Percentiles rank a stretch among this genome's conserved stretches.
Evolutionary conservation across 306 rosid species (phyloP).

Genomic region (Trichosanthes truncata): DNA sequence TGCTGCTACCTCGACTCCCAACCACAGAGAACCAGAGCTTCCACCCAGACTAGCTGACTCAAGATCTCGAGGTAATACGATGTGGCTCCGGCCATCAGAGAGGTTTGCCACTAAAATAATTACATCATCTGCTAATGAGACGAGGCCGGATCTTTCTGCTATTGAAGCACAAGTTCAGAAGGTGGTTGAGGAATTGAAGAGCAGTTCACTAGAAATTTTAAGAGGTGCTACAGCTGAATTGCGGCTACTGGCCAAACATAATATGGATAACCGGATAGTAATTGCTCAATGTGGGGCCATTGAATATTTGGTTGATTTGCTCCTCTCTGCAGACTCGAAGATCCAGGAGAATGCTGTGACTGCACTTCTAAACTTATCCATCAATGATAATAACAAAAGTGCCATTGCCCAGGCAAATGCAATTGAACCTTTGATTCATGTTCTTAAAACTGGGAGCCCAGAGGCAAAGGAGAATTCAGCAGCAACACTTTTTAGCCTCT

Average conservation of each 20-base stretch:
- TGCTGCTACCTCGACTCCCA: neutral
- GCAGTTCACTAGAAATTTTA: slow-evolving; percentile 52
- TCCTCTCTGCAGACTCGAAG: slow-evolving; percentile 42
- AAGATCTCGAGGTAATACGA: slow-evolving; percentile 57
- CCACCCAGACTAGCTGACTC: slow-evolving; percentile 34
- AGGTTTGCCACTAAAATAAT: slow-evolving; percentile 61
- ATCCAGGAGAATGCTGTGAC: slow-evolving; percentile 98
- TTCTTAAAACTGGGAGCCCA: slow-evolving; percentile 84
- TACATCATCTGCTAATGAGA: slow-evolving; percentile 47
- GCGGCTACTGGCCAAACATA: slow-evolving; percentile 86
- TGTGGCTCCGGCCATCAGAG: slow-evolving; percentile 82
- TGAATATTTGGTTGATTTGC: slow-evolving; percentile 63
- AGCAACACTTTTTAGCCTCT: slow-evolving; percentile 96
- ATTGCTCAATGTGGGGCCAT: slow-evolving; percentile 91
- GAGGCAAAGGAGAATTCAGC: slow-evolving; percentile 99
- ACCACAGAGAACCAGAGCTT: slow-evolving; percentile 38
- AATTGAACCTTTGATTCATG: slow-evolving; percentile 81
- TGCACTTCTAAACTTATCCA: slow-evolving; percentile 91
- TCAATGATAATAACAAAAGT: slow-evolving; percentile 84
- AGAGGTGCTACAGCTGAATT: slow-evolving; percentile 71
- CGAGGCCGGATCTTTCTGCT: slow-evolving; percentile 85
- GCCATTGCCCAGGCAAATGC: slow-evolving; percentile 86
- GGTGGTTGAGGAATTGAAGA: slow-evolving; percentile 71
- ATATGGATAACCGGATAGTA: slow-evolving; percentile 92
- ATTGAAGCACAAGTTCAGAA: slow-evolving; percentile 71